Evolutionary conservation across 768 basidiomycete species (phyloP), one percentile per base, ranked within the genome.

Genomic region (Postia placenta): DNA sequence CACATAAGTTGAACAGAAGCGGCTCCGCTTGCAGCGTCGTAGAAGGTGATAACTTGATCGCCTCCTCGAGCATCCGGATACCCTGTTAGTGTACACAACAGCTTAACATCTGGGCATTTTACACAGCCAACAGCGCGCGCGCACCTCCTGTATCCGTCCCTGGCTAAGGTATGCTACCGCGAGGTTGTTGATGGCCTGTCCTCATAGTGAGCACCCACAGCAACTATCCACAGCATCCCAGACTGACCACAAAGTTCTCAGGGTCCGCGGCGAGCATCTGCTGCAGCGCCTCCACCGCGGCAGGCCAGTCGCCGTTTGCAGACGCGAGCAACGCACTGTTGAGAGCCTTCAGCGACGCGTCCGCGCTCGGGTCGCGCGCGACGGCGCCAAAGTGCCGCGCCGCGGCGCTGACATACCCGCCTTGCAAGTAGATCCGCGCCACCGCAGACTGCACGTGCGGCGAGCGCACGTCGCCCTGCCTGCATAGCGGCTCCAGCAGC

Each of bases 1-100:
- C 62, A 90, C 90, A 86, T 5, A 92, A 72, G 54, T 92, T 92
- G 67, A 92, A 92, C 38, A 92, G 61, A 67, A 87, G 87, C 4
- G 89, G 89, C 58, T 92, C 89, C 5, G 86, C 85, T 22, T 83
- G 76, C 11, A 85, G 83, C 7, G 86, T 78, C 42, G 78, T 78
- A 1, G 85, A 75, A 1, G 90, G 90, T 1, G 86, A 85, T 2
- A 74, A 61, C 47, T 67, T 69, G 27, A 92, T 61, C 1, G 81
- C 81, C 3, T 51, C 63, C 63, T 92, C 88, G 30, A 92, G 66
- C 0, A 80, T 75, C 39, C 80, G 74, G 42, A 89, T 89, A 2
- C 79, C 85, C 85, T 90, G 47, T 15, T 3, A n/a, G n/a, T n/a
- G n/a, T n/a, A n/a, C n/a, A n/a, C n/a, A n/a, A n/a, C 9, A 25